These are phyloP conservation scores for Nemania serpens DNA, from an alignment of 2,329 filamentous ascomycete genomes.

Conservation along the genomic window DNA sequence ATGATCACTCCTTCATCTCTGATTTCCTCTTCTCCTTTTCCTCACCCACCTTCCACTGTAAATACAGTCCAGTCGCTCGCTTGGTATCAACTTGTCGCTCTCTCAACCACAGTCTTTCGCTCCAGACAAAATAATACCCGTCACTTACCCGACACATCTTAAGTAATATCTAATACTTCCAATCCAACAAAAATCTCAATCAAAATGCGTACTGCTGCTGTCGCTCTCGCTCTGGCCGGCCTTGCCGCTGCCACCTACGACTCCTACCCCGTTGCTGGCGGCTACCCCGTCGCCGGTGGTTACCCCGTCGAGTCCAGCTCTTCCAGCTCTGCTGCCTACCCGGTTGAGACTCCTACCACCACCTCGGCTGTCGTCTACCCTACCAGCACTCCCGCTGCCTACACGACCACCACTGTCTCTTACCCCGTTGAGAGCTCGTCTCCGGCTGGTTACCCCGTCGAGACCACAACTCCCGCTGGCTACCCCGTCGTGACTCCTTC, in stretches of 20 bases:
- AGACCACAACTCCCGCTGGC: not conserved
- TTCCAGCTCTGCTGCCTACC: not conserved
- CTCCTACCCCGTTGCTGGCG: conserved; percentile 21
- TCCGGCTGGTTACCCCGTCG: conserved; percentile 13
- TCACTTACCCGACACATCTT: conserved; percentile 28
- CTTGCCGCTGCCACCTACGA: conserved; percentile 28
- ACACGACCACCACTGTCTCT: no score
- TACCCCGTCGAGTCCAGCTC: conserved; percentile 19
- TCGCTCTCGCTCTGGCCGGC: conserved; percentile 27
- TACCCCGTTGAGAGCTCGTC: conserved; percentile 10
- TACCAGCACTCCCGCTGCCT: conserved; percentile 9
- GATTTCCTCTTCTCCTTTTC: conserved; percentile 8
- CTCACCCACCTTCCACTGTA: conserved; percentile 26
- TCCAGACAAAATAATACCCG: conserved; percentile 27
- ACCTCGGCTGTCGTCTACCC: not conserved
- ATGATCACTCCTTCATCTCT: conserved; percentile 16
- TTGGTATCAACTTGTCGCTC: conserved; percentile 29
- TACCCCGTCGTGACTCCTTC: conserved; percentile 16
- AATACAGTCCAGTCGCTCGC: conserved; percentile 32
- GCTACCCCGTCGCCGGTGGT: conserved; percentile 19
- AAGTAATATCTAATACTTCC: conserved; percentile 33
- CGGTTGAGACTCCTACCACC: conserved; percentile 12
- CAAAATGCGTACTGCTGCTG: conserved; percentile 30
- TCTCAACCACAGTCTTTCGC: conserved; percentile 29
- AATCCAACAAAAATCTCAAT: conserved; percentile 22